Base-by-base conservation (phyloP, 352 stramenopile species). In the Globisporangium canariense region DNA sequence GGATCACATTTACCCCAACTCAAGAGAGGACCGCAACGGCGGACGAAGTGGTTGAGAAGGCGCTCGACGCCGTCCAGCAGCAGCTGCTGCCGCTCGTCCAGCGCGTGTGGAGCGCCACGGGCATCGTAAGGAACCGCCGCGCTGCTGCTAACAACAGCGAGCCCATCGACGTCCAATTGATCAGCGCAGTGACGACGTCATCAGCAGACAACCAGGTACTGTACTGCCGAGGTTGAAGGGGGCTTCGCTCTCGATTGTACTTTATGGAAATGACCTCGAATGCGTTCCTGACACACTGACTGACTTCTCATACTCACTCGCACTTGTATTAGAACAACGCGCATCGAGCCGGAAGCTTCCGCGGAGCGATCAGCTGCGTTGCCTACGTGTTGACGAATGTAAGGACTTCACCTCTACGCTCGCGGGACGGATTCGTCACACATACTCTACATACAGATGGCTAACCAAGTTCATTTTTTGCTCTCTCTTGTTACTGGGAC, bases 281-380 rank as follows among this genome's bases (percentile, higher is more conserved):
- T 41, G 36, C 36, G 36, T 14, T 41, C 7, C 28, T 61, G 25
- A 56, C 41, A 28, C 32, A 25, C 52, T 49, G 28, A 22, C n/a
- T 25, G 18, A 28, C 25, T 28, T 28, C 25, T 28, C 25, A 28
- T 28, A 28, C 25, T 28, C 25, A 28, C 25, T 16, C 40, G 58
- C 61, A 25, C n/a, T 67, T 55, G 45, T 63, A 43, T 58, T 66
- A 18, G 60, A 70, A 74, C 62, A 62, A 38, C 32, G 3, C 36
- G 11, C 49, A 71, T 43, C 30, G 51, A 8, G 64, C 73, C 36
- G 79, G 79, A 52, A 65, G 66, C 13, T 81, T 87, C 25, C 67
- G 69, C 7, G 83, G 83, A n/a, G 56, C 70, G 25, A 72, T 92
- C 64, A 68, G 61, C 58, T 89, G 77, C 50, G 59, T 90, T 22